Evolutionary conservation across 1,139 yeast species (phyloP).

Genomic region (Diutina ranongensis): DNA sequence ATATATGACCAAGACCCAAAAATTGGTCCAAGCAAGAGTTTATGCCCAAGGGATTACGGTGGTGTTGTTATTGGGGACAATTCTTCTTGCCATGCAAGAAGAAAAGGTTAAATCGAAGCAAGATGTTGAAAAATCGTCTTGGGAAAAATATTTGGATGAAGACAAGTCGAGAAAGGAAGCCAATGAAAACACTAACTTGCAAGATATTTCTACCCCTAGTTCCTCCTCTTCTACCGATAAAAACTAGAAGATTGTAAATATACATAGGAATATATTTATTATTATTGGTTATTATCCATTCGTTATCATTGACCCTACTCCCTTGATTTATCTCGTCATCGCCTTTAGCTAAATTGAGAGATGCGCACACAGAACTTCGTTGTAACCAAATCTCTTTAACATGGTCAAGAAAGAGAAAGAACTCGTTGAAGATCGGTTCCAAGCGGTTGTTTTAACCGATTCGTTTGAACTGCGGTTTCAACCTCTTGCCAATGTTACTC

Average conservation of each 20-base stretch:
- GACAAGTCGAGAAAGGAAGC: background rate
- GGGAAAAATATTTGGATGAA: background rate
- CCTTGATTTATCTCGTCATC: no score
- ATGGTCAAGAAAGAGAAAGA: conserved; percentile 35
- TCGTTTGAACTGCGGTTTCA: conserved; percentile 84
- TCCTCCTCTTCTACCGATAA: no score
- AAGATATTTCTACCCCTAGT: no score
- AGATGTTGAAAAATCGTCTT: background rate
- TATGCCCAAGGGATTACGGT: conserved; percentile 5
- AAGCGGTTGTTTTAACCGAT: conserved; percentile 90
- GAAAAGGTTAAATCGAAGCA: background rate
- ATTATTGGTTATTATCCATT: no score
- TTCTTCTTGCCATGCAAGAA: background rate
- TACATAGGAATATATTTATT: no score
- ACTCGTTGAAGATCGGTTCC: conserved; percentile 59
- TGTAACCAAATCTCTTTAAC: background rate
- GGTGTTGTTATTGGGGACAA: background rate
- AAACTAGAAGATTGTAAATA: no score
- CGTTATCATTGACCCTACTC: no score
- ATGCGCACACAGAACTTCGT: background rate
- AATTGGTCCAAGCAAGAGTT: conserved; percentile 1
- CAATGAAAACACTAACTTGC: no score
- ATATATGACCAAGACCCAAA: background rate
- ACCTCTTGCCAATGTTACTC: conserved; percentile 79
- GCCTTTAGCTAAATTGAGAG: no score